Evolutionary conservation across 306 rosid genomes (phyloP).

Genomic region (Lathyrus tuberosus): DNA sequence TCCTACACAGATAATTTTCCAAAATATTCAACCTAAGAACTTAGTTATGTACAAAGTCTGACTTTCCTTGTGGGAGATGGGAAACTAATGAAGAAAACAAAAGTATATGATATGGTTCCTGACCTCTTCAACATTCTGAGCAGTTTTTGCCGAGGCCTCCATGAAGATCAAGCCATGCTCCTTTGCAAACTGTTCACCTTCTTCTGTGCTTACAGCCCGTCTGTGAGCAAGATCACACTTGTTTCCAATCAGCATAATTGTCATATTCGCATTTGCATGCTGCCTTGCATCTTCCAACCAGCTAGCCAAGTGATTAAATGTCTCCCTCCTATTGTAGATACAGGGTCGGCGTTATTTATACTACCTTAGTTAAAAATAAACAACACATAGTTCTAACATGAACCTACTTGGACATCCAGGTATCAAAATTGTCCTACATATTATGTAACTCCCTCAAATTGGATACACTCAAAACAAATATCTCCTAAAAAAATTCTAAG

Average conservation of each 20-base stretch:
- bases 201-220: constrained; percentile 99
- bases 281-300: constrained; percentile 99
- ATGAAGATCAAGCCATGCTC: constrained; percentile 92
- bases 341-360: constrained; percentile 24
- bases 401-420: constrained; percentile 21
- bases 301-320: constrained; percentile 97
- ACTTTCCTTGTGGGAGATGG: neutral
- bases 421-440: neutral
- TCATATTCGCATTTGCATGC: constrained; percentile 98
- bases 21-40: constrained; percentile 30
- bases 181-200: constrained; percentile 98
- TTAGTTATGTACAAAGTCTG: neutral
- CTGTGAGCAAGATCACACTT: constrained; percentile 97
- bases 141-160: constrained; percentile 99
- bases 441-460: constrained; percentile 19
- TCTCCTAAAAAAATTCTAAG: neutral
- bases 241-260: constrained; percentile 93
- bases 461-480: constrained; percentile 4
- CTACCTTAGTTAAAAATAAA: neutral
- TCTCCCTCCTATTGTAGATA: constrained; percentile 78
- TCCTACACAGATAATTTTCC: constrained; percentile 26
- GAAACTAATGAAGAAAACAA: constrained; percentile 16
- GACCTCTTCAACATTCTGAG: constrained; percentile 99
- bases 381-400: constrained; percentile 12
- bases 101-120: constrained; percentile 27